Conservation (phyloP, 2,329 filamentous ascomycete species). For the Colletotrichum sp. region DNA sequence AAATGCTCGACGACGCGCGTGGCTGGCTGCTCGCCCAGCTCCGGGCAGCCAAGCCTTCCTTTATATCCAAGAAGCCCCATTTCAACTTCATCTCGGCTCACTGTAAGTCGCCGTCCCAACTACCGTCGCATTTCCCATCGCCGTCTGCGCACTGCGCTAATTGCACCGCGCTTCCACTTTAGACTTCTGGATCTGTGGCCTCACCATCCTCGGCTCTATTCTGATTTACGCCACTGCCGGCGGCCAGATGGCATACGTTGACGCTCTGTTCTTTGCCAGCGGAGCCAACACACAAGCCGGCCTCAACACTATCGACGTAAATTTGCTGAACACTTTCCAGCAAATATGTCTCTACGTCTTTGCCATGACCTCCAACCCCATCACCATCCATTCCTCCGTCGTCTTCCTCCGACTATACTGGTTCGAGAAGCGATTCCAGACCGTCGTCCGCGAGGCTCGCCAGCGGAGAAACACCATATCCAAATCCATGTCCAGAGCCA, state of each 20-base stretch:
- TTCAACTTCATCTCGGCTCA: conserved; percentile 85
- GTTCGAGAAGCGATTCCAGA: conserved; percentile 96
- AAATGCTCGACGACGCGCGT: conserved; percentile 38
- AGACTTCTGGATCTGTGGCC: conserved; percentile 83
- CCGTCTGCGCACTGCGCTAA: conserved; percentile 8
- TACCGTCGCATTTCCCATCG: not conserved
- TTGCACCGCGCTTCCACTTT: not conserved
- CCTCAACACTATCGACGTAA: conserved; percentile 80
- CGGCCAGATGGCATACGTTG: conserved; percentile 75
- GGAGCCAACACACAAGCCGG: conserved; percentile 92
- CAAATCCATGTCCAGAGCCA: conserved; percentile 62
- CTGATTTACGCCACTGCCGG: conserved; percentile 69
- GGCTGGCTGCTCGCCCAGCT: conserved; percentile 39
- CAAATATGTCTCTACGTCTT: conserved; percentile 76
- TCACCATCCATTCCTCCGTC: conserved; percentile 83
- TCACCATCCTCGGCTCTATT: conserved; percentile 76
- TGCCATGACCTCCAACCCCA: conserved; percentile 79
- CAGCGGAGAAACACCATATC: conserved; percentile 67
- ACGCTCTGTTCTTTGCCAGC: conserved; percentile 87
- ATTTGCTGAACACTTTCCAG: conserved; percentile 72
- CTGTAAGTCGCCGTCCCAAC: conserved; percentile 57
- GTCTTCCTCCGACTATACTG: conserved; percentile 95
- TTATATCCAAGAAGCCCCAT: conserved; percentile 65
- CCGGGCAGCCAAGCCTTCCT: conserved; percentile 58
- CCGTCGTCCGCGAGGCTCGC: conserved; percentile 77